Evolutionary conservation across 805 yeast species (phyloP).

Genomic region (Vanderwaltozyma yarrowii): DNA sequence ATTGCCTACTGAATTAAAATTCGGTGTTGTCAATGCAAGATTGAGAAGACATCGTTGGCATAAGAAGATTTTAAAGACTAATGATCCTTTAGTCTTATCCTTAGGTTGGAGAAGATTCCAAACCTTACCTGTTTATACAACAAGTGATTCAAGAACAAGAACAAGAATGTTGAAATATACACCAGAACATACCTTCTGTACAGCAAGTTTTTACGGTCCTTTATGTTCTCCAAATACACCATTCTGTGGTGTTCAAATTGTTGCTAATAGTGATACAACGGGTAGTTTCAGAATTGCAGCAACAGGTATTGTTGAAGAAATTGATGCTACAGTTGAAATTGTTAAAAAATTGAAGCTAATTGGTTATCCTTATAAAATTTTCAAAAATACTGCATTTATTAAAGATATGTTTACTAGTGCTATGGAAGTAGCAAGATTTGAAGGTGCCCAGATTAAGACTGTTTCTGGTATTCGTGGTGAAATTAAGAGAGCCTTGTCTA

Average conservation of each 20-base stretch:
- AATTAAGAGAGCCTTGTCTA: constrained; percentile 85
- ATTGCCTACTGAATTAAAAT: constrained; percentile 80
- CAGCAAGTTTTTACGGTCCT: constrained; percentile 94
- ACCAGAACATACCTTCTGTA: constrained; percentile 95
- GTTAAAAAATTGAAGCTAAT: constrained; percentile 93
- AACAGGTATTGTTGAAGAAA: constrained; percentile 91
- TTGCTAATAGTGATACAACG: constrained; percentile 73
- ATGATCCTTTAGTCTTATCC: constrained; percentile 88
- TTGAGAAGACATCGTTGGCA: constrained; percentile 99
- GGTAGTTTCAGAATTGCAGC: constrained; percentile 93
- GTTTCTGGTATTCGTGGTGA: constrained; percentile 98
- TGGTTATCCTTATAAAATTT: constrained; percentile 88
- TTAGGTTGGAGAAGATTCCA: constrained; percentile 99
- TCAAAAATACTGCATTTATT: constrained; percentile 92
- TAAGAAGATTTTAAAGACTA: constrained; percentile 86
- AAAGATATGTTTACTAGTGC: constrained; percentile 92
- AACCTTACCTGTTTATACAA: constrained; percentile 89
- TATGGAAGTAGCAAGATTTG: constrained; percentile 93
- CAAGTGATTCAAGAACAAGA: constrained; percentile 95
- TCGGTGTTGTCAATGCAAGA: constrained; percentile 87
- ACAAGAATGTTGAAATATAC: constrained; percentile 97
- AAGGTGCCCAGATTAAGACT: constrained; percentile 94
- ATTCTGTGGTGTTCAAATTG: constrained; percentile 87
- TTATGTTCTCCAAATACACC: constrained; percentile 96
- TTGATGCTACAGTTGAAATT: constrained; percentile 79